A percentile compares a stretch with the other conserved stretches of the same genome.
Conservation (phyloP, 352 stramenopile species). For the Plasmopara viticola region DNA sequence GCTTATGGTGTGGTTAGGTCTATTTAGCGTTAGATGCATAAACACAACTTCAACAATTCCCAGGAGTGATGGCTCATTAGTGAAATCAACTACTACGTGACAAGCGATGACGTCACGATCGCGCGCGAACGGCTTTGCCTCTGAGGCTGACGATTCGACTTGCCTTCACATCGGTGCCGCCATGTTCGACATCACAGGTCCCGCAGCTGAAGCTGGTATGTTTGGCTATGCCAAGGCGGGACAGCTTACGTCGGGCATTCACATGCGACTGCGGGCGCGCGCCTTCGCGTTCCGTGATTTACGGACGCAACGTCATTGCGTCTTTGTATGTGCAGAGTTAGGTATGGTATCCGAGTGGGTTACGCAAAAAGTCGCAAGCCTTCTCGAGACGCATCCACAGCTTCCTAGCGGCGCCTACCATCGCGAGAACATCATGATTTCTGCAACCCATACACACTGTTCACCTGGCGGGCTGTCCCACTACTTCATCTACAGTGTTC, state of each 20-base stretch:
- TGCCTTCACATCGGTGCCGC: slow-evolving; percentile 55
- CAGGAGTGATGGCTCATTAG: background rate
- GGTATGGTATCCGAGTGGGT: slow-evolving; percentile 88
- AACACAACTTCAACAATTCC: too few species aligned
- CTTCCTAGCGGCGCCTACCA: slow-evolving; percentile 44
- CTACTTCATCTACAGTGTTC: slow-evolving; percentile 89
- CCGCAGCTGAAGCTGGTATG: slow-evolving; percentile 79
- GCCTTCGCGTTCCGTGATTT: slow-evolving; percentile 71
- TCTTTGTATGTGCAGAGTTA: slow-evolving; percentile 86
- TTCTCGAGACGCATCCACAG: slow-evolving; percentile 42
- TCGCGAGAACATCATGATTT: slow-evolving; percentile 82
- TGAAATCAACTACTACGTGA: background rate
- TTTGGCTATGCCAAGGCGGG: slow-evolving; percentile 80
- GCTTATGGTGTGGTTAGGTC: too few species aligned
- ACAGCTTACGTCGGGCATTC: slow-evolving; percentile 75
- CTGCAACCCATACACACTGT: slow-evolving; percentile 90
- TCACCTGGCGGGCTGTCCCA: slow-evolving; percentile 86
- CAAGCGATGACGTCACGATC: slow-evolving; percentile 2
- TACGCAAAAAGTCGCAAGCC: slow-evolving; percentile 65
- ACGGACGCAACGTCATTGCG: slow-evolving; percentile 30
- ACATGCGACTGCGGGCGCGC: slow-evolving; percentile 79
- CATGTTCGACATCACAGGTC: slow-evolving; percentile 84
- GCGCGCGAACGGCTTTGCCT: slow-evolving; percentile 16
- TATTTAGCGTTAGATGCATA: too few species aligned
- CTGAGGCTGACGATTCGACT: slow-evolving; percentile 2